Evolutionary conservation across 1,139 yeast genomes (phyloP), one percentile per base, ranked within the genome.

Genomic region (Blastobotrys petasosporus): DNA sequence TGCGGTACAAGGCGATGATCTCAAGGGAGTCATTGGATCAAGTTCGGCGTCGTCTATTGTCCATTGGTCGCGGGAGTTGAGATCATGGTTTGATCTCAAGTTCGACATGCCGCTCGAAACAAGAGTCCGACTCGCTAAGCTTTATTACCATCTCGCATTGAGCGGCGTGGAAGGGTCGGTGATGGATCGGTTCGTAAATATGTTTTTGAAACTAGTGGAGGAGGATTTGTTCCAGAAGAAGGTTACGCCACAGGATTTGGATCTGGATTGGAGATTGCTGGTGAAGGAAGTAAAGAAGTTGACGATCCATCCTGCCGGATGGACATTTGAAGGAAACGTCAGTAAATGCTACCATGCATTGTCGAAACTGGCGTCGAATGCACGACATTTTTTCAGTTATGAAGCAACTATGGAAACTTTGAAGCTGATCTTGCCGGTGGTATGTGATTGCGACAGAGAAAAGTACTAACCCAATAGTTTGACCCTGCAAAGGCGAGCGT

Each of bases 11-110:
- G 80, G 94, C 3, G 69, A 82, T 53, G 96, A 88, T 62, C 69
- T 86, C 17, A 83, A 80, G 57, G 95, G 95, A 1, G 69, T 79
- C 9, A 69, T 86, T 29, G 75, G 85, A 2, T 77, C 86, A 6
- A 77, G 84, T 0, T 85, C 94, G 1, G 80, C 92, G 0, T 82
- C 85, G 4, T 80, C 85, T 8, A 82, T 86, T 8, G 75, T 83
- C 46, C 86, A 85, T 51, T 90, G 97, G 96, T 85, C 97, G 0
- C 82, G 85, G 48, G 97, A 88, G 62, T 73, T 92, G 52, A 74
- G 80, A 47, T 82, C 85, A 37, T 85, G 96, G 79, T 66, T 88
- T 51, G 77, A 77, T 53, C 82, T 85, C 79, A 87, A 87, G 61
- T 82, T 85, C 58, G 85, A 83, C 46, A 74, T 92, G 71, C 97